Evolutionary conservation across 257 asterid genomes (phyloP).

Genomic region (Solanum peruvianum): DNA sequence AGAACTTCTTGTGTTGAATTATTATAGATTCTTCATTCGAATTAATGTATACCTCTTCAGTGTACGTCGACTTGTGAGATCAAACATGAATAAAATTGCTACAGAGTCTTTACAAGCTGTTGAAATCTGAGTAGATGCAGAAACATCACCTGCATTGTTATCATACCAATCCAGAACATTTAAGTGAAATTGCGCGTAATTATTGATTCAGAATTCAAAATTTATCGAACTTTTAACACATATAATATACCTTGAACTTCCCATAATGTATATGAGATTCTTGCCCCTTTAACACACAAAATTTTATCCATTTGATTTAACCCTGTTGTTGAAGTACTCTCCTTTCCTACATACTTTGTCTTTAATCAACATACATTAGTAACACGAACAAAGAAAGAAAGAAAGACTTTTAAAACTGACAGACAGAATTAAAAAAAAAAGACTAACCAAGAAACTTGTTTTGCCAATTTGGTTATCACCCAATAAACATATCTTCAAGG

Average conservation of each 20-base stretch:
- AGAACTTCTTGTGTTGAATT: not conserved
- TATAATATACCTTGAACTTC: slow-evolving; percentile 50
- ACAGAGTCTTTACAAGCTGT: slow-evolving; percentile 59
- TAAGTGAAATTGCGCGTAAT: not conserved
- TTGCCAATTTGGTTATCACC: slow-evolving; percentile 62
- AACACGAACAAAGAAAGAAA: not conserved
- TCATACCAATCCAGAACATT: not conserved
- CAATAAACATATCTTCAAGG: slow-evolving; percentile 46
- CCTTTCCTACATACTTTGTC: slow-evolving; percentile 60
- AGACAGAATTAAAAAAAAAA: not conserved
- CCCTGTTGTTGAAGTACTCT: slow-evolving; percentile 19
- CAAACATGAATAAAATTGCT: slow-evolving; percentile 76
- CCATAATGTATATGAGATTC: slow-evolving; percentile 65
- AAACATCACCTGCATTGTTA: slow-evolving; percentile 33
- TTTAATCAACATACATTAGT: slow-evolving; percentile 5
- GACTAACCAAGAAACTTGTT: slow-evolving; percentile 47
- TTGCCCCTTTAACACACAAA: slow-evolving; percentile 55
- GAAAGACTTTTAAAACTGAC: not conserved
- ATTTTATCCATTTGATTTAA: slow-evolving; percentile 63
- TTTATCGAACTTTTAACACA: not conserved
- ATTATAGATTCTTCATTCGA: not conserved
- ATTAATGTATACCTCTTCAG: slow-evolving; percentile 39
- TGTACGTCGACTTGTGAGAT: slow-evolving; percentile 71
- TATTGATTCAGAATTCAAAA: not conserved
- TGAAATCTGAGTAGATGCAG: slow-evolving; percentile 35